Base-by-base conservation (phyloP, 2,329 filamentous ascomycete genomes). In the Cordyceps javanica region DNA sequence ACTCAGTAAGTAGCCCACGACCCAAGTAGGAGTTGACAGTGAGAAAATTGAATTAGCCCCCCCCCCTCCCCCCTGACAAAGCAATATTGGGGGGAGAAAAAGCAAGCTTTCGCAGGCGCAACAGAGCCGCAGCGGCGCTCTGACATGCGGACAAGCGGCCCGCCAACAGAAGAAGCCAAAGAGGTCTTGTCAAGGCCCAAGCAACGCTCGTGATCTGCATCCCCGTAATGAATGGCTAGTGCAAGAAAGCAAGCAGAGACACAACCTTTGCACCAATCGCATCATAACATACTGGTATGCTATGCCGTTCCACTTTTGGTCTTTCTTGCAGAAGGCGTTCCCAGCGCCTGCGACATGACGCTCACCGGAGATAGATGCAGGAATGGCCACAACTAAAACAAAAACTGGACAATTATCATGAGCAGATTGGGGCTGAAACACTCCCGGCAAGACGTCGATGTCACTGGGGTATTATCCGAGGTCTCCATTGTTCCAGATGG, bases 71-170 rank as follows among this genome's bases (percentile, higher is more conserved):
- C 50, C 50, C 26, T 53, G 38, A 11, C 19, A 34, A 28, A 36
- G 14, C 39, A 54, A 6, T 30, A 11, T 21, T 21, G 30, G 30
- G 6, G 30, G 6, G 16, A 13, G 19, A 52, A 52, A 51, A 52
- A 52, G 36, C 28, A 41, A 41, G 19, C 8, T 32, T 11, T 52
- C 49, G 36, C 39, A 44, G 38, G 28, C 38, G 26, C 52, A 46
- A 41, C 42, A 55, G 53, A 55, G 42, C 53, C 53, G 53, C 52
- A 55, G 41, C 6, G 39, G 28, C 21, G 52, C 28, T 45, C 41
- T 45, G 52, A 28, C 21, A 30, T 16, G 6, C 41, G 42, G 52
- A 39, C 28, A 32, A 28, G 39, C 51, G 51, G 51, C 39, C 51
- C 39, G 51, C 39, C 49, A 21, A 14, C 23, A 8, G 26, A 54